Conservation (phyloP, 2,329 filamentous ascomycete species). For the Monilinia vaccinii-corymbosi region DNA sequence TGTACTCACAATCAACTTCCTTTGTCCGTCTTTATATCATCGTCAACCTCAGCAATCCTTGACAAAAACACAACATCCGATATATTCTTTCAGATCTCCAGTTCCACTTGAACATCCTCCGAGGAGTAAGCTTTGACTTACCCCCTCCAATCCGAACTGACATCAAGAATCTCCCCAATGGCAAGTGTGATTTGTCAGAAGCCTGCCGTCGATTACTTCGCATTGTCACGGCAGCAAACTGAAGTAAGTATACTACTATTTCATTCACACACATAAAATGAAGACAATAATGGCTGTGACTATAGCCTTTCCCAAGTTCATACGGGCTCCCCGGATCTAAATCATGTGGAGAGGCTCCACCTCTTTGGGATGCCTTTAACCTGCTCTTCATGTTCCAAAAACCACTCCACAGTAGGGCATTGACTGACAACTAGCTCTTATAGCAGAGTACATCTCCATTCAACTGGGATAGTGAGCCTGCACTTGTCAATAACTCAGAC, state of each 20-base stretch:
- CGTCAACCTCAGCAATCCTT: conserved; percentile 2
- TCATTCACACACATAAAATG: not conserved
- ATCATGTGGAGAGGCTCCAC: not conserved
- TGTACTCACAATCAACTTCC: conserved; percentile 1
- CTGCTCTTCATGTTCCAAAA: too few relatives aligned
- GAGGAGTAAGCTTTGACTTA: conserved; percentile 11
- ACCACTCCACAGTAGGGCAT: not conserved
- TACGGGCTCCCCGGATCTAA: not conserved
- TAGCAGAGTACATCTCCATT: conserved; percentile 13
- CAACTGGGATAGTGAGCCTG: conserved; percentile 20
- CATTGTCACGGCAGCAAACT: conserved; percentile 13
- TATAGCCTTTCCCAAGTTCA: not conserved
- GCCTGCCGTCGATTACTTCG: conserved; percentile 18
- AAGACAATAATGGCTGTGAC: not conserved
- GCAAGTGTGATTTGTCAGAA: conserved; percentile 14
- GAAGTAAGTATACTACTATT: conserved; percentile 15
- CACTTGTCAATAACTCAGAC: conserved; percentile 18
- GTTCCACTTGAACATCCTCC: not conserved
- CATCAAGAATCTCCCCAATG: conserved; percentile 10
- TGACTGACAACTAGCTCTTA: not conserved
- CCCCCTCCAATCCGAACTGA: not conserved
- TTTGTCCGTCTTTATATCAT: conserved; percentile 1
- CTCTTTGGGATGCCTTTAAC: not conserved
- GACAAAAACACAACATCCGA: not conserved
- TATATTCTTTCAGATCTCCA: conserved; percentile 3